Evolutionary conservation across 441 rosid genomes (phyloP), one percentile per base, ranked within the genome.

Genomic region (Hura crepitans): DNA sequence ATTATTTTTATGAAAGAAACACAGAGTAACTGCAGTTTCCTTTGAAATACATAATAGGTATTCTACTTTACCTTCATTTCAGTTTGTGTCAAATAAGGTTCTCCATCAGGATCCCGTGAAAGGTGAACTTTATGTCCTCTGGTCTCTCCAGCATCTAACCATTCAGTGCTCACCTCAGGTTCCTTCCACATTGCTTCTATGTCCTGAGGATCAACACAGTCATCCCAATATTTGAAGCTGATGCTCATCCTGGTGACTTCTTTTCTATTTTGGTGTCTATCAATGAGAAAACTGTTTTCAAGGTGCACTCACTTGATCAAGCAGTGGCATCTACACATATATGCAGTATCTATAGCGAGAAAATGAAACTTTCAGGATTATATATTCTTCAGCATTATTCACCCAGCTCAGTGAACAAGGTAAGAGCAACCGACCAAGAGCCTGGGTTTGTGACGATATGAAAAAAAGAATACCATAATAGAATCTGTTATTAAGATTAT

Each of bases 31-130:
- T 42, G 18, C 7, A 47, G 72, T 23, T 35, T 47, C 57, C 23
- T 55, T 46, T 33, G 14, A 37, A 45, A 46, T 23, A 62, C 13
- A 53, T n/a, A 25, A 61, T 8, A 42, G 30, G n/a, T 33, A 42
- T 47, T 62, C 18, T 37, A 54, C 17, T 25, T 70, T 80, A 92
- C 97, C 93, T 78, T 87, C 89, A 94, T 90, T 83, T 92, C 97
- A 13, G 88, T 90, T 80, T 86, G 96, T 39, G 99, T 94, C 66
- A 39, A 39, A 39, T 39, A 7, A 7, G 12, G 11, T 71, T 94
- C 87, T 2, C 99, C 99, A 71, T 90, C 97, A 55, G 97, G 96
- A 87, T 94, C 99, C 74, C 96, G 83, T 12, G 99, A 94, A 66
- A 94, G 83, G 65, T 89, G 96, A 82, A 94, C 87, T 72, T 83